phyloP scores from a whole-genome alignment of 2,329 filamentous ascomycete genomes.

The Xylogone sp. region DNA sequence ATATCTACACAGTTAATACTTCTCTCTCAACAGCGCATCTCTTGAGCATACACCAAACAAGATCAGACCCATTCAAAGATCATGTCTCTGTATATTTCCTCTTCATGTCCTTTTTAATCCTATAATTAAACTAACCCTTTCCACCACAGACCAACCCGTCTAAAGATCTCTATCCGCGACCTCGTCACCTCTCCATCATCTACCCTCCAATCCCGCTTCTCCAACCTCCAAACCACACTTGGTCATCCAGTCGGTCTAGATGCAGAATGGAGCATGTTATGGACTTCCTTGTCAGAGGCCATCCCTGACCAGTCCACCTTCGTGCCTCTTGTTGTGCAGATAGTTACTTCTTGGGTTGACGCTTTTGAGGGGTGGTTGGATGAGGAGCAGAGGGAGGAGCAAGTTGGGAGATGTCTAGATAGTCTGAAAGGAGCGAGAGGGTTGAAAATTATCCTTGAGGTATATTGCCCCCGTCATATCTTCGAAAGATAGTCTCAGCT shows the following conservation, averaged over 20 bases:
- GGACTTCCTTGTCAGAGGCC: slow-evolving; percentile 31
- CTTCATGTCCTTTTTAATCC: neutral
- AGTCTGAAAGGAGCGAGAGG: slow-evolving; percentile 19
- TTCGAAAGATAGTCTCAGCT: too few species aligned
- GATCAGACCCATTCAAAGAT: too few species aligned
- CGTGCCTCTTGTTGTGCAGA: slow-evolving; percentile 31
- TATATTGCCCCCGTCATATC: too few species aligned
- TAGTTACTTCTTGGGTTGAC: slow-evolving; percentile 36
- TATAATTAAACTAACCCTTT: slow-evolving; percentile 1
- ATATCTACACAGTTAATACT: too few species aligned
- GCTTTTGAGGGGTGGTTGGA: slow-evolving; percentile 38
- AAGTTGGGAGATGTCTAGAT: slow-evolving; percentile 40
- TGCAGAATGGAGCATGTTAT: slow-evolving; percentile 41
- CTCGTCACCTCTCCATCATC: slow-evolving; percentile 11
- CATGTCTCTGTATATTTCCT: neutral
- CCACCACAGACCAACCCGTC: slow-evolving; percentile 12
- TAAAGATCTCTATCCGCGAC: slow-evolving; percentile 15
- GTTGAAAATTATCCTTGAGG: slow-evolving; percentile 35
- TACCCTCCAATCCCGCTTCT: slow-evolving; percentile 3
- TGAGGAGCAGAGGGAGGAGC: slow-evolving; percentile 34
- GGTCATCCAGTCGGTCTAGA: slow-evolving; percentile 36
- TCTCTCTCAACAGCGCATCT: too few species aligned
- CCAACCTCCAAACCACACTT: slow-evolving; percentile 21
- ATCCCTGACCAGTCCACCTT: slow-evolving; percentile 39
- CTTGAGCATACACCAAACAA: too few species aligned